Evolutionary conservation across 345 rosid species (phyloP).

Genomic region (Populus simonii): DNA sequence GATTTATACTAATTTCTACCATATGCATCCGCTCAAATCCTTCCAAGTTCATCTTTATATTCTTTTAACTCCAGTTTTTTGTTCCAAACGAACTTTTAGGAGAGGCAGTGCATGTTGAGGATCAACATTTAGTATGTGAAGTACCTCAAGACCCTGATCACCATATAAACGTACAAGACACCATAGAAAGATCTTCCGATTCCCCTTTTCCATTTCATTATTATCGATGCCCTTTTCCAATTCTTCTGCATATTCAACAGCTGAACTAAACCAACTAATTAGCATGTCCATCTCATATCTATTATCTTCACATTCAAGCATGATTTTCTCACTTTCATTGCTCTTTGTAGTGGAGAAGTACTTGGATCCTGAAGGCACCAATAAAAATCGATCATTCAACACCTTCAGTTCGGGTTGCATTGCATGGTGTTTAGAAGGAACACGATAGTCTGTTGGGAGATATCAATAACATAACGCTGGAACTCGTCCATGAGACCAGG

Average conservation of each 20-base stretch:
- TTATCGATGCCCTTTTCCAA: not conserved
- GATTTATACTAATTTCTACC: not conserved
- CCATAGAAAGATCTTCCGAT: not conserved
- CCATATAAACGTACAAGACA: slow-evolving; percentile 24
- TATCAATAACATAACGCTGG: not conserved
- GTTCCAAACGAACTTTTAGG: slow-evolving; percentile 11
- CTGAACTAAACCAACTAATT: not conserved
- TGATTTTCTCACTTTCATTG: not conserved
- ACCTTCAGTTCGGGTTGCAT: slow-evolving; percentile 3
- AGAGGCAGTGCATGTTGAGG: slow-evolving; percentile 15
- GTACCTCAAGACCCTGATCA: slow-evolving; percentile 20
- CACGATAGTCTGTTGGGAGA: not conserved
- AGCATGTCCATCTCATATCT: slow-evolving; percentile 24
- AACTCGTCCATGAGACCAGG: not conserved
- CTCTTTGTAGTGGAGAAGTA: not conserved
- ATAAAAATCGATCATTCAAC: slow-evolving; percentile 16
- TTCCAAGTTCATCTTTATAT: not conserved
- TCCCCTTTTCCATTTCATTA: not conserved
- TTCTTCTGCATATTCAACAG: not conserved
- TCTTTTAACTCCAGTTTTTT: slow-evolving; percentile 13
- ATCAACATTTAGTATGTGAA: not conserved
- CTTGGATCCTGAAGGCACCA: not conserved
- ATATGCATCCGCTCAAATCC: slow-evolving; percentile 4
- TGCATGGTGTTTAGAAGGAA: not conserved
- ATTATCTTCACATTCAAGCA: slow-evolving; percentile 20